Base-by-base conservation (phyloP, 2,329 filamentous ascomycete species). In the Colletotrichum euphorbiae region DNA sequence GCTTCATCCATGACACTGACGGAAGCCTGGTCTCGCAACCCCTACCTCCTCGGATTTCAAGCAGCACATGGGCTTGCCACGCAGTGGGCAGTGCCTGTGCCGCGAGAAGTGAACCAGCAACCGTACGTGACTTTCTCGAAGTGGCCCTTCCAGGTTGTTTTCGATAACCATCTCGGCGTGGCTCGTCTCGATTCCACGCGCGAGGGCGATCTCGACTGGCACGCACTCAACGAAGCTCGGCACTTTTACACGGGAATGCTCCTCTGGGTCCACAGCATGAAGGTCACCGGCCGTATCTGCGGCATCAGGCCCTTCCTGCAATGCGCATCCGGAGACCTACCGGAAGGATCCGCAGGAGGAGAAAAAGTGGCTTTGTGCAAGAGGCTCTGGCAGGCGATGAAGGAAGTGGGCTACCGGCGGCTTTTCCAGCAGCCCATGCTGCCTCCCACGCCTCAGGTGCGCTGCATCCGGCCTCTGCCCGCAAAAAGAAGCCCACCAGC, bases 11-110 rank as follows among this genome's bases (percentile, higher is more conserved):
- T 15, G 17, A 43, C 33, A 12, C 11, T 57, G 33, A 33, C 6
- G 11, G 31, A 57, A 21, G 33, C 54, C 8, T 57, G 54, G 54
- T 40, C 40, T 40, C 33, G 40, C 15, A 57, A 57, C 12, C 54
- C 54, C 6, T 36, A 57, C 17, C 40, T 57, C 9, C 13, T 31
- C 54, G 33, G 24, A 15, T 57, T 57, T 15, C 33, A 57, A 28
- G 8, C 19, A n/a, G 15, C 33, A n/a, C 33, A 42, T 28, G 33
- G 33, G 19, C 13, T 43, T 42, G 28, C 33, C 12, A 17, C 31
- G 4, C 33, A 31, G n/a, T 57, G 54, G 54, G 54, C 54, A 17
- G 54, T 57, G 17, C 54, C 54, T 24, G n/a, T 57, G 28, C 48
- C 28, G 28, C 28, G 31, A 11, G 1, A n/a, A 2, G 5, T 31